phyloP scores from a whole-genome alignment of 768 basidiomycete genomes.

The Mycena chlorophos region DNA sequence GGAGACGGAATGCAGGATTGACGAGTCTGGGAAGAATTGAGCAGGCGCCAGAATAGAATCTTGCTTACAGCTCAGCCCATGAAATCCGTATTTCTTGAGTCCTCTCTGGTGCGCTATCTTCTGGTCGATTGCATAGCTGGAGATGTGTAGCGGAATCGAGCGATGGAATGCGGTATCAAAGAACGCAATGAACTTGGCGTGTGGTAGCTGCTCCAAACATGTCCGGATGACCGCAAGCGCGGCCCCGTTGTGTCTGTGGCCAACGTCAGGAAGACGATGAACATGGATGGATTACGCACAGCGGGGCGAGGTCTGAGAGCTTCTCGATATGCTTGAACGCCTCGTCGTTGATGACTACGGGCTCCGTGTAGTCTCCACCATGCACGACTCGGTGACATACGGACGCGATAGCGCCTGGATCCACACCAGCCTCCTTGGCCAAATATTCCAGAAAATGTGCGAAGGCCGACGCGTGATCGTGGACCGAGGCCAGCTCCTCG shows the following conservation, averaged over 20 bases:
- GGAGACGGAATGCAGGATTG: constrained; percentile 66
- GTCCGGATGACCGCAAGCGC: constrained; percentile 62
- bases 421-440: constrained; percentile 41
- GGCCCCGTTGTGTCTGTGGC: constrained; percentile 57
- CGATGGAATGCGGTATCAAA: constrained; percentile 89
- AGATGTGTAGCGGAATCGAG: constrained; percentile 72
- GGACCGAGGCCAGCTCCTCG: constrained; percentile 39
- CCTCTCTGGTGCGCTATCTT: constrained; percentile 60
- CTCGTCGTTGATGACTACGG: constrained; percentile 65
- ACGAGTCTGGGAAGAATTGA: constrained; percentile 48
- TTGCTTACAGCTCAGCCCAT: constrained; percentile 72
- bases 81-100: constrained; percentile 89
- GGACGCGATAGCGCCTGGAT: constrained; percentile 45
- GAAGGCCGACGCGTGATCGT: constrained; percentile 65
- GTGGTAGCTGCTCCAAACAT: constrained; percentile 61
- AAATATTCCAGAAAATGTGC: constrained; percentile 55
- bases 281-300: constrained; percentile 46
- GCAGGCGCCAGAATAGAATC: not conserved
- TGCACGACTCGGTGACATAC: constrained; percentile 86
- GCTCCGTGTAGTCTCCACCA: constrained; percentile 75
- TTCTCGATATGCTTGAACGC: constrained; percentile 72
- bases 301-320: constrained; percentile 78
- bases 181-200: constrained; percentile 74
- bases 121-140: constrained; percentile 77
- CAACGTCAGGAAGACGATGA: not conserved